These are phyloP conservation scores for Alternaria triticimaculans DNA, from an alignment of 2,329 filamentous ascomycete genomes.

Conservation along the genomic window DNA sequence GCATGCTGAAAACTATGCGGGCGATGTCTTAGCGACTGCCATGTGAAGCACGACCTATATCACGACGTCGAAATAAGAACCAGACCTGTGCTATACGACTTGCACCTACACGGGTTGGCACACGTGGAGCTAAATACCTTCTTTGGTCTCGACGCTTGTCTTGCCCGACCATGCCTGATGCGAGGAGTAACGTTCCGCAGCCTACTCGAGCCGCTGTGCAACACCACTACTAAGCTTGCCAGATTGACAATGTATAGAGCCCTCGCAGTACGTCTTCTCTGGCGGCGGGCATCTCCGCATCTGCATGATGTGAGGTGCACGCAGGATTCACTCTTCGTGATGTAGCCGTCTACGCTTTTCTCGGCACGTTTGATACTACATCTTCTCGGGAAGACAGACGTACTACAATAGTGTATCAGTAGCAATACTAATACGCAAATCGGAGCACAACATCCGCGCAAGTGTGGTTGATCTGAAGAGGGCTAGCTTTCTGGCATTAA, in stretches of 20 bases:
- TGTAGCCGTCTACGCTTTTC: background rate
- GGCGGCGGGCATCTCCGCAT: background rate
- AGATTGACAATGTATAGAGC: background rate
- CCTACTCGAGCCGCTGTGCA: background rate
- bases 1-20: background rate
- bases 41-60: background rate
- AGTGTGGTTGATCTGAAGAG: background rate
- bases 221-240: background rate
- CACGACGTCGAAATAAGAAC: background rate
- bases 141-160: background rate
- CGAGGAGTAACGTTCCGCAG: background rate
- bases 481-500: background rate
- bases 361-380: background rate
- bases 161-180: background rate
- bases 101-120: background rate
- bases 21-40: background rate
- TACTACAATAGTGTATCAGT: background rate
- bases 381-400: background rate
- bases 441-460: background rate
- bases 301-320: background rate
- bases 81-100: background rate
- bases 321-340: background rate
- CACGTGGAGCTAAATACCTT: background rate
- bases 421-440: background rate
- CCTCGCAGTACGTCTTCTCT: background rate